Evolutionary conservation across 495 filamentous ascomycete species (phyloP).

Genomic region (Trichoderma asperelloides): DNA sequence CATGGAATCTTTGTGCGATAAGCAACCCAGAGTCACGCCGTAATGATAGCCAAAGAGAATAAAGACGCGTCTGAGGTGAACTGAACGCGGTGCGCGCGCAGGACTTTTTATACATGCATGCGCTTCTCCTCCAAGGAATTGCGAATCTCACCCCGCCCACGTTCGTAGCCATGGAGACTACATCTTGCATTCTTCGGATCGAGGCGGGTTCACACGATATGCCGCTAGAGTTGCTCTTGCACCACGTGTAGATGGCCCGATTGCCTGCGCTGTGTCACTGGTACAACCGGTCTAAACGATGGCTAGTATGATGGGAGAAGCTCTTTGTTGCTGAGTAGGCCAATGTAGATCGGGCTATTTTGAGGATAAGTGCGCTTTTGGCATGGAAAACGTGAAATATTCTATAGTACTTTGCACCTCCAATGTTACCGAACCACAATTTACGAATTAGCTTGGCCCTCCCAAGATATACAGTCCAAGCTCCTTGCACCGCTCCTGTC

Average conservation of each 20-base stretch:
- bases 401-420: too few species aligned
- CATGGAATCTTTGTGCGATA: too few species aligned
- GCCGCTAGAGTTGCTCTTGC: neutral
- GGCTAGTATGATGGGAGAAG: neutral
- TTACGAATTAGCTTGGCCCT: too few species aligned
- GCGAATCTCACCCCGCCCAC: neutral
- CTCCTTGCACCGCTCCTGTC: too few species aligned
- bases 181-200: neutral
- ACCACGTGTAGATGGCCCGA: neutral
- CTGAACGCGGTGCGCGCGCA: neutral
- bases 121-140: neutral
- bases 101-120: neutral
- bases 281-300: neutral
- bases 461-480: too few species aligned
- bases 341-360: neutral
- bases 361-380: too few species aligned
- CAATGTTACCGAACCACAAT: too few species aligned
- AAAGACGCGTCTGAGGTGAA: neutral
- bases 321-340: neutral
- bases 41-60: neutral
- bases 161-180: neutral
- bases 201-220: neutral
- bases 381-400: too few species aligned
- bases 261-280: neutral
- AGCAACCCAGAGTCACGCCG: neutral